Percentiles rank a stretch among this genome's conserved stretches.
Conservation (phyloP, 2,329 filamentous ascomycete species). For the Penicillium concentricum region DNA sequence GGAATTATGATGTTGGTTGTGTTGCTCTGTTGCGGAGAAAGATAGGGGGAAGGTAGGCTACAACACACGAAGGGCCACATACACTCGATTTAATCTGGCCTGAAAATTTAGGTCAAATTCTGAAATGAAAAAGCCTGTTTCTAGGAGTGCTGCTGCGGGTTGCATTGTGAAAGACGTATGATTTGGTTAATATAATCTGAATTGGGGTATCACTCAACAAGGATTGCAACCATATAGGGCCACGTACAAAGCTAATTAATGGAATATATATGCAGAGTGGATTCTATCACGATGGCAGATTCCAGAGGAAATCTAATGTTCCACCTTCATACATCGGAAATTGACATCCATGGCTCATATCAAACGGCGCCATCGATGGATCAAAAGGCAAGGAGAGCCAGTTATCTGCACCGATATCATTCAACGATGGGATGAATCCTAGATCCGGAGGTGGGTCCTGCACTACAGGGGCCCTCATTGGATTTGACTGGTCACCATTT, state of each 20-base stretch:
- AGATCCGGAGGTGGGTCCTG: conserved; percentile 29
- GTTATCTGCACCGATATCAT: conserved; percentile 37
- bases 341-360: conserved; percentile 37
- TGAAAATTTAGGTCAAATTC: too few species aligned
- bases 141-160: too few species aligned
- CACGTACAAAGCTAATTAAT: background rate
- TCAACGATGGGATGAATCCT: conserved; percentile 30
- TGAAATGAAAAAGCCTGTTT: too few species aligned
- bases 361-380: conserved; percentile 46
- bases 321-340: conserved; percentile 43
- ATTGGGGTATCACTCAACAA: background rate
- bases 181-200: too few species aligned
- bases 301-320: conserved; percentile 46
- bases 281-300: conserved; percentile 36
- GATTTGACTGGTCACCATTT: conserved; percentile 19
- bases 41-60: too few species aligned
- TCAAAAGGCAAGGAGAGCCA: conserved; percentile 46
- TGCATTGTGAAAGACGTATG: too few species aligned
- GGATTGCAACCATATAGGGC: background rate
- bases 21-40: conserved; percentile 10
- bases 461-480: conserved; percentile 20
- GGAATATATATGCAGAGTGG: background rate
- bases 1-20: background rate
- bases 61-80: too few species aligned
- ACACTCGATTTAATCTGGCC: too few species aligned